These are phyloP conservation scores for Trichosporon inkin DNA, from an alignment of 1,284 basidiomycete genomes.

Conservation along the genomic window DNA sequence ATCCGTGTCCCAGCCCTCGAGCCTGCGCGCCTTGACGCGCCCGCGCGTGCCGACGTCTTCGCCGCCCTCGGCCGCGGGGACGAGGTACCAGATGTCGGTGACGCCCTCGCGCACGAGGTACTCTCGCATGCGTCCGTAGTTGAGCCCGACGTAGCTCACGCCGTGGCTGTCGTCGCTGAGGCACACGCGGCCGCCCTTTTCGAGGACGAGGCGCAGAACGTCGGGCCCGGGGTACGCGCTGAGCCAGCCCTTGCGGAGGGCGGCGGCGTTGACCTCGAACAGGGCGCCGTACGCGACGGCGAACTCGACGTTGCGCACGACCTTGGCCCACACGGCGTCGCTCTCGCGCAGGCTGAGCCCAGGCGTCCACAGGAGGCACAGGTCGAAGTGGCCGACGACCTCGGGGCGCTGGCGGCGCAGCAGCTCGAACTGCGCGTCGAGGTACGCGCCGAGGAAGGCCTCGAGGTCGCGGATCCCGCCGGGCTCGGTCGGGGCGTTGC, in stretches of 20 bases:
- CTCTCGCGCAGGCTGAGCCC: conserved; percentile 52
- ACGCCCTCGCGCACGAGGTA: conserved; percentile 67
- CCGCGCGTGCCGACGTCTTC: conserved; percentile 50
- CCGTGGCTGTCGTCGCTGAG: conserved; percentile 97
- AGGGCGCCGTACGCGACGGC: conserved; percentile 80
- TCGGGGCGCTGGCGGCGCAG: conserved; percentile 72
- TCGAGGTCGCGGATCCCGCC: background rate
- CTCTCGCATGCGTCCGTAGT: conserved; percentile 64
- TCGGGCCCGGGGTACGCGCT: conserved; percentile 74
- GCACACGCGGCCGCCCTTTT: conserved; percentile 66
- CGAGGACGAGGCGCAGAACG: conserved; percentile 69
- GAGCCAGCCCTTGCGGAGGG: conserved; percentile 92
- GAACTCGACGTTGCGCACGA: conserved; percentile 70
- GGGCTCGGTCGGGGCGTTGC: conserved; percentile 19
- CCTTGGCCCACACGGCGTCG: conserved; percentile 61
- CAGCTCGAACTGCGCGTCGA: conserved; percentile 74
- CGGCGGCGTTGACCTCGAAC: conserved; percentile 90
- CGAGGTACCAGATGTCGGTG: conserved; percentile 65
- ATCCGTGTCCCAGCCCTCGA: conserved; percentile 27
- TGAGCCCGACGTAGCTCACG: conserved; percentile 77
- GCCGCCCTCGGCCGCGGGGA: conserved; percentile 42
- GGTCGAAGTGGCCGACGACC: conserved; percentile 88
- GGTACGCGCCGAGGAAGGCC: conserved; percentile 63
- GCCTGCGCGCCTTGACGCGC: conserved; percentile 28
- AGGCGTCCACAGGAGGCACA: conserved; percentile 76